Evolutionary conservation across 2,329 filamentous ascomycete genomes (phyloP).

Genomic region (Pseudogymnoascus sp.): DNA sequence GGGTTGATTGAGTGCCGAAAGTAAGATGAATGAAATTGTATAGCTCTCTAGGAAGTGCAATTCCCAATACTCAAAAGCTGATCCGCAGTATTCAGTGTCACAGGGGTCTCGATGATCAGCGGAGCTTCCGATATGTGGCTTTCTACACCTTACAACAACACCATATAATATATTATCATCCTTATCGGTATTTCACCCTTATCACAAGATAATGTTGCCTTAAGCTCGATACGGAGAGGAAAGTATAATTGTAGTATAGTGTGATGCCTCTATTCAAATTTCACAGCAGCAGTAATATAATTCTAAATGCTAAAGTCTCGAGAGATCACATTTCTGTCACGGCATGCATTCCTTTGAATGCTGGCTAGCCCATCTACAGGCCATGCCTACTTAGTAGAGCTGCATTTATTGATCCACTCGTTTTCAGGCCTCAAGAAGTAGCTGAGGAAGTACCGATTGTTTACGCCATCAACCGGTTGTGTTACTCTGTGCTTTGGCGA

Average conservation of each 20-base stretch:
- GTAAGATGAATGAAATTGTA: not conserved
- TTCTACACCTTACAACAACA: not conserved
- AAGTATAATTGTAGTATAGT: not conserved
- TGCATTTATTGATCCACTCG: slow-evolving; percentile 16
- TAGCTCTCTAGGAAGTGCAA: not conserved
- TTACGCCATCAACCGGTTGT: slow-evolving; percentile 21
- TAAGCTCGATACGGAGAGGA: not conserved
- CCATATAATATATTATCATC: not conserved
- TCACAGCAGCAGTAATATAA: not conserved
- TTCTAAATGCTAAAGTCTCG: not conserved
- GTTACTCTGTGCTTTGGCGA: slow-evolving; percentile 22
- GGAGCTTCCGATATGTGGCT: not conserved
- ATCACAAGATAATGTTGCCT: not conserved
- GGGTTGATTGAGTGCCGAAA: not conserved
- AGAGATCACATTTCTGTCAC: not conserved
- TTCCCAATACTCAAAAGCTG: not conserved
- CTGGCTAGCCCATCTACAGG: not conserved
- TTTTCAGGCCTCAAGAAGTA: slow-evolving; percentile 24
- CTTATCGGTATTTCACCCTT: not conserved
- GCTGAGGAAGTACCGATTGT: slow-evolving; percentile 21
- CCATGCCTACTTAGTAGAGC: slow-evolving; percentile 8
- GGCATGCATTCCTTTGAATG: not conserved
- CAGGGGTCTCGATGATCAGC: not conserved
- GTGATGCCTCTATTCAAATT: not conserved
- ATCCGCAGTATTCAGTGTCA: not conserved